Evolutionary conservation across 1,139 yeast species (phyloP).

Genomic region (Maudiozyma humilis): DNA sequence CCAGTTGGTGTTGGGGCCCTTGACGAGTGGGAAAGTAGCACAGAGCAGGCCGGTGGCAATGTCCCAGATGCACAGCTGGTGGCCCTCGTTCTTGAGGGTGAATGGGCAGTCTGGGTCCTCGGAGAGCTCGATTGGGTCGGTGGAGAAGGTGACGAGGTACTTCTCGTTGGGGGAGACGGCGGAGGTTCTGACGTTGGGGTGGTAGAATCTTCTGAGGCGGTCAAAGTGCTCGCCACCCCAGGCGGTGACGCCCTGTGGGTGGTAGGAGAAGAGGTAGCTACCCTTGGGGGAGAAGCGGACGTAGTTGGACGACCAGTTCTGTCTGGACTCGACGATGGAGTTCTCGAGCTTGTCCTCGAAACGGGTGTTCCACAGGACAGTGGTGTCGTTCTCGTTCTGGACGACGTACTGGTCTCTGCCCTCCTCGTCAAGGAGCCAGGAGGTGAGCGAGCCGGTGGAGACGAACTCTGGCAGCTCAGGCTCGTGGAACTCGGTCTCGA

Average conservation of each 20-base stretch:
- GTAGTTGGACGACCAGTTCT: slow-evolving; percentile 71
- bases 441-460: slow-evolving; percentile 71
- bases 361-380: slow-evolving; percentile 81
- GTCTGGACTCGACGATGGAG: slow-evolving; percentile 67
- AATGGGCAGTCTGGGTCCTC: slow-evolving; percentile 53
- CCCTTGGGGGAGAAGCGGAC: slow-evolving; percentile 94
- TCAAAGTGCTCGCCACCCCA: slow-evolving; percentile 90
- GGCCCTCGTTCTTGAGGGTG: slow-evolving; percentile 83
- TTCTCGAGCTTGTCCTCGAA: slow-evolving; percentile 55
- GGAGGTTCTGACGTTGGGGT: slow-evolving; percentile 80
- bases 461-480: slow-evolving; percentile 66
- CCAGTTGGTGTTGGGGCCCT: slow-evolving; percentile 81
- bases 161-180: slow-evolving; percentile 92
- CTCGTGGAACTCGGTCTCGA: slow-evolving; percentile 55
- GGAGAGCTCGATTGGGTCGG: slow-evolving; percentile 58
- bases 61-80: slow-evolving; percentile 92
- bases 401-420: slow-evolving; percentile 88
- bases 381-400: slow-evolving; percentile 74
- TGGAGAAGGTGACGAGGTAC: slow-evolving; percentile 84
- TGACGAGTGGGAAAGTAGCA: slow-evolving; percentile 86
- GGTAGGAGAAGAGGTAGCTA: slow-evolving; percentile 76
- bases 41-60: slow-evolving; percentile 73
- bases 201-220: slow-evolving; percentile 71
- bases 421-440: slow-evolving; percentile 83
- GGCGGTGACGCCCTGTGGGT: slow-evolving; percentile 89